Base-by-base conservation (phyloP, 768 basidiomycete genomes). In the Russula foetens region DNA sequence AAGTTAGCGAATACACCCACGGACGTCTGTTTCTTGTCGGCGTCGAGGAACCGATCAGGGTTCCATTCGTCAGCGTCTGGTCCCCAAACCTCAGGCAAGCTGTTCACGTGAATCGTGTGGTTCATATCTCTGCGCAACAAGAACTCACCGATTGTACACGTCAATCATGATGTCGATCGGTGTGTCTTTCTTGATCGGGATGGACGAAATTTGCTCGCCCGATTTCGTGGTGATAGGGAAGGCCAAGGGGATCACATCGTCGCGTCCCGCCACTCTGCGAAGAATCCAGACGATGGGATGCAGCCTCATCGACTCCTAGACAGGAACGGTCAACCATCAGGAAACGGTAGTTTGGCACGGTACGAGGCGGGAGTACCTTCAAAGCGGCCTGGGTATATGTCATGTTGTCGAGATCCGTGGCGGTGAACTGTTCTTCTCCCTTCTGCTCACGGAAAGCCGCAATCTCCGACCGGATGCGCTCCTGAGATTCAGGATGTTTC, bases 21-120 rank as follows among this genome's bases (percentile, higher is more conserved):
- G 26, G 39, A 29, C 5, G 49, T 56, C 50, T 56, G 58, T 39
- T 63, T 63, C 53, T 41, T 63, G 50, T 65, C 62, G 3, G 50
- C 8, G 24, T 63, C 51, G 29, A 65, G 62, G 46, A 65, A 65
- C 8, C 64, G 64, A 23, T 59, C 58, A 5, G 64, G 64, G 7
- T 63, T 58, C 64, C 64, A 65, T 35, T 58, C 43, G 14, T 64
- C 38, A 19, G 62, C 58, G 41, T 65, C 63, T 9, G 52, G 44
- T n/a, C 64, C 64, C 64, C 64, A 65, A 39, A 63, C 28, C 58
- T 59, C 62, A 0, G 56, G 56, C 35, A 59, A n/a, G 17, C 64
- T 65, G 33, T 17, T 45, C 31, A 45, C 28, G 26, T 53, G 28
- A n/a, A 7, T 41, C 5, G 39, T 5, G 54, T 28, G n/a, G 11